Conservation (phyloP, 2,329 filamentous ascomycete genomes). For the Tolypocladium ophioglossoides region DNA sequence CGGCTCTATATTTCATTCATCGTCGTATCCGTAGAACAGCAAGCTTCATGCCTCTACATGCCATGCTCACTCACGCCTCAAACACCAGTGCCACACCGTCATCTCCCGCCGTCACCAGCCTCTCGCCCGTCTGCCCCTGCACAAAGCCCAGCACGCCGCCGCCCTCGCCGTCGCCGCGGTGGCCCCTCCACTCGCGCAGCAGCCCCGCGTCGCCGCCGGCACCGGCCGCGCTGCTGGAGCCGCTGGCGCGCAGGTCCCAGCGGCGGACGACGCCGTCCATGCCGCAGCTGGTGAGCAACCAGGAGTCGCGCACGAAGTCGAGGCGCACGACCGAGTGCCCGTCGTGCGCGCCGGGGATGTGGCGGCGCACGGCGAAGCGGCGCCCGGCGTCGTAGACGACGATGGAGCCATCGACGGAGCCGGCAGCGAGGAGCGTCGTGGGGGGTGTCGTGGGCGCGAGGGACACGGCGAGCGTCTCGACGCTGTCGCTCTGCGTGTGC, state of each 20-base stretch:
- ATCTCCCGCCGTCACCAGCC: constrained; percentile 83
- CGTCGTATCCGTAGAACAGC: not conserved
- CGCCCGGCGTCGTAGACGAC: constrained; percentile 79
- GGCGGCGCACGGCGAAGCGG: constrained; percentile 74
- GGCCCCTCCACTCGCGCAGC: constrained; percentile 81
- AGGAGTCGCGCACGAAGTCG: constrained; percentile 62
- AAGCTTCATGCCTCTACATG: not conserved
- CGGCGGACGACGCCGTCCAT: constrained; percentile 85
- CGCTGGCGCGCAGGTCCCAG: constrained; percentile 65
- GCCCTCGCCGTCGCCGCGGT: constrained; percentile 72
- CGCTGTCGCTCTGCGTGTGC: constrained; percentile 62
- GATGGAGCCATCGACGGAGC: constrained; percentile 66
- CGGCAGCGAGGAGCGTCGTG: constrained; percentile 49
- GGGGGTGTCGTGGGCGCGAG: constrained; percentile 28
- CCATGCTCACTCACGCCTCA: constrained; percentile 36
- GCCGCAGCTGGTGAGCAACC: constrained; percentile 75
- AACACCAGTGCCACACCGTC: constrained; percentile 64
- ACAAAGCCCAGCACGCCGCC: constrained; percentile 89
- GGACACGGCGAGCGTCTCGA: constrained; percentile 65
- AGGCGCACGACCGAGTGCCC: constrained; percentile 88
- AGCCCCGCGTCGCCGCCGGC: constrained; percentile 49
- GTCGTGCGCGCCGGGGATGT: constrained; percentile 74
- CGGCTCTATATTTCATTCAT: not conserved
- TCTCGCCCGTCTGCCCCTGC: constrained; percentile 62
- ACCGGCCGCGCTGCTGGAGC: constrained; percentile 11